Evolutionary conservation across 805 yeast species (phyloP).

Genomic region (Millerozyma miso): DNA sequence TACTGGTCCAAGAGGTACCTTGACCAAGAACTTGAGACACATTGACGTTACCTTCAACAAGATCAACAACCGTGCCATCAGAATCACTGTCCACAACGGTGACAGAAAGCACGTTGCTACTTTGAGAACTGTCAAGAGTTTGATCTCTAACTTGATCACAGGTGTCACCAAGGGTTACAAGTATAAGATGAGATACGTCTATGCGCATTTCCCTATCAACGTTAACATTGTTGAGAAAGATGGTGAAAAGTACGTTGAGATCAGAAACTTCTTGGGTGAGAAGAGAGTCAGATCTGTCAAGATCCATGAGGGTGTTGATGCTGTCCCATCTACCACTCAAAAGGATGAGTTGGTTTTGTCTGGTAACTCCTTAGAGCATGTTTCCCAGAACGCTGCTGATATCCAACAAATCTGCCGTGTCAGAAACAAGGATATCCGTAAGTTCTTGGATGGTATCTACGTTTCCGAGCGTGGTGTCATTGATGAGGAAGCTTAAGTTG

Average conservation of each 20-base stretch:
- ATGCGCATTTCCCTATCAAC: constrained; percentile 99
- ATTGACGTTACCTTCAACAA: constrained; percentile 90
- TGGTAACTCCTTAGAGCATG: constrained; percentile 97
- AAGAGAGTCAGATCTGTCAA: constrained; percentile 89
- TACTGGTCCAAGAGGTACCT: constrained; percentile 96
- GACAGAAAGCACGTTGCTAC: constrained; percentile 99
- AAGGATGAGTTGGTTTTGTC: constrained; percentile 92
- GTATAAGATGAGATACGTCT: constrained; percentile 99
- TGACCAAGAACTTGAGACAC: constrained; percentile 88
- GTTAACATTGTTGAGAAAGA: constrained; percentile 85
- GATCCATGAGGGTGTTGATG: constrained; percentile 84
- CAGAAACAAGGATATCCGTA: constrained; percentile 99
- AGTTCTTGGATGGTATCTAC: constrained; percentile 99
- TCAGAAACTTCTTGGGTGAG: constrained; percentile 99
- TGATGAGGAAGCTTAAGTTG: constrained; percentile 52
- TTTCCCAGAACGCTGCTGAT: constrained; percentile 98
- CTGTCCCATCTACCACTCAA: constrained; percentile 74
- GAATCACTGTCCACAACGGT: constrained; percentile 95
- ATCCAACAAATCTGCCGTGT: constrained; percentile 97
- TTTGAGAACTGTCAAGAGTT: constrained; percentile 96
- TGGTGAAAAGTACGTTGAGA: constrained; percentile 74
- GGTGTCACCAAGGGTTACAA: constrained; percentile 99
- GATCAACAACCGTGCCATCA: constrained; percentile 66
- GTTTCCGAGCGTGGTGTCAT: constrained; percentile 93
- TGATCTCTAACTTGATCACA: constrained; percentile 87